A percentile compares a stretch with the other conserved stretches of the same genome.
phyloP scores from a whole-genome alignment of 2,329 filamentous ascomycete genomes.

The Arthrobotrys pseudoclavata region DNA sequence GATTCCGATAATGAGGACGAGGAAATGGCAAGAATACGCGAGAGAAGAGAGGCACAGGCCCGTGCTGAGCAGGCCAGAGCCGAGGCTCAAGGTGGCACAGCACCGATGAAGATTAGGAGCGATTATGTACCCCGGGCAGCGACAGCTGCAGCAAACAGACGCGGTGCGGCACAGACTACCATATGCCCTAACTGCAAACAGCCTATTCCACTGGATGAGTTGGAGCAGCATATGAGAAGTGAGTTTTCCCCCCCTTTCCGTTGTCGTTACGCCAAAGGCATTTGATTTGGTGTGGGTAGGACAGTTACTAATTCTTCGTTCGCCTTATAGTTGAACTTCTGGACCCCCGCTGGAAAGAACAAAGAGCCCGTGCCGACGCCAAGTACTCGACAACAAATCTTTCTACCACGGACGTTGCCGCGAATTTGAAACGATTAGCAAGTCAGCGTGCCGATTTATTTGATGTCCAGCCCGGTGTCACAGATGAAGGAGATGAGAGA shows the following conservation, averaged over 20 bases:
- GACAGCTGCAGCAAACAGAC: conserved; percentile 74
- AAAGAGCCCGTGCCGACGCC: conserved; percentile 88
- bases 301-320: conserved; percentile 64
- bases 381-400: conserved; percentile 88
- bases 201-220: conserved; percentile 85
- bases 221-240: conserved; percentile 93
- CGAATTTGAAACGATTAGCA: conserved; percentile 94
- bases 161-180: conserved; percentile 72
- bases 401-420: conserved; percentile 86
- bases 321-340: conserved; percentile 78
- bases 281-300: not conserved
- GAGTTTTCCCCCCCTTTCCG: conserved; percentile 64
- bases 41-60: conserved; percentile 73
- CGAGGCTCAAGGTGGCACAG: conserved; percentile 77
- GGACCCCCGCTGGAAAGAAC: conserved; percentile 95
- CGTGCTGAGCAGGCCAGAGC: conserved; percentile 82
- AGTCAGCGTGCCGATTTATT: conserved; percentile 90
- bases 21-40: conserved; percentile 75
- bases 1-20: conserved; percentile 72
- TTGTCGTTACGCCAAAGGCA: not conserved
- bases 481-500: conserved; percentile 73
- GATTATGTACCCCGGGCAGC: conserved; percentile 91
- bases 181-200: conserved; percentile 95
- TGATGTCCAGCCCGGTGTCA: conserved; percentile 71
- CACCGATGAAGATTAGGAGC: conserved; percentile 88